Evolutionary conservation across 139 green algal species (phyloP), one percentile per base, ranked within the genome.

Genomic region (Ettlia oleoabundans): DNA sequence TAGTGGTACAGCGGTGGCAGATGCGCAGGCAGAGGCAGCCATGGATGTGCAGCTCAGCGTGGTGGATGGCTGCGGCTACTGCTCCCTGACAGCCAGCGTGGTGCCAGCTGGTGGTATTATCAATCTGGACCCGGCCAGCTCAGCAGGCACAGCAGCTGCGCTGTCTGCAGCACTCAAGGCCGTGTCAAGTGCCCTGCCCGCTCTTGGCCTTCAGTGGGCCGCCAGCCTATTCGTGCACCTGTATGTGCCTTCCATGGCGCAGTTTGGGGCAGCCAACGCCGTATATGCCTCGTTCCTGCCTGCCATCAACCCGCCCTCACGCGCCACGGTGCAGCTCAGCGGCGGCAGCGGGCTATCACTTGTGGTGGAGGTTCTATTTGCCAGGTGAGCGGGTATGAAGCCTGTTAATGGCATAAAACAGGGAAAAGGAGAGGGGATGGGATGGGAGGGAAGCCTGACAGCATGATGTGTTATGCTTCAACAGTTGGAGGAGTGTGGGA

Each of bases 241-340:
- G 26, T 96, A 94, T 84, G 84, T 99, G 43, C 69, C 78, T 30
- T 88, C 96, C 88, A 98, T 99, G 95, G 75, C 71, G 2, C 81
- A 96, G 71, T 99, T 99, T 91, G 92, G 66, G 1, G 88, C 84
- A 1, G 91, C 89, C 40, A 99, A 99, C 82, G 82, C 40, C 13
- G 93, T 88, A 5, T 99, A 99, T 87, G 89, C 81, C 69, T 78
- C 70, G 26, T 68, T 90, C 74, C 88, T 99, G 38, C 93, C 94
- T 0, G 51, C 80, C 10, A 53, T 92, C 30, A 84, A 92, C 82
- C 95, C 95, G 7, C 90, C 95, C 24, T 94, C 95, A 28, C 84
- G 96, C 24, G 94, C 94, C 32, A 98, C 93, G 41, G 90, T 99
- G 38, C 21, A 87, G 68, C 64, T 82, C 18, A 30, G 38, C 41